These are phyloP conservation scores for Lichtheimia ornata DNA, from an alignment of 371 early-diverging fungal species.

Conservation along the genomic window DNA sequence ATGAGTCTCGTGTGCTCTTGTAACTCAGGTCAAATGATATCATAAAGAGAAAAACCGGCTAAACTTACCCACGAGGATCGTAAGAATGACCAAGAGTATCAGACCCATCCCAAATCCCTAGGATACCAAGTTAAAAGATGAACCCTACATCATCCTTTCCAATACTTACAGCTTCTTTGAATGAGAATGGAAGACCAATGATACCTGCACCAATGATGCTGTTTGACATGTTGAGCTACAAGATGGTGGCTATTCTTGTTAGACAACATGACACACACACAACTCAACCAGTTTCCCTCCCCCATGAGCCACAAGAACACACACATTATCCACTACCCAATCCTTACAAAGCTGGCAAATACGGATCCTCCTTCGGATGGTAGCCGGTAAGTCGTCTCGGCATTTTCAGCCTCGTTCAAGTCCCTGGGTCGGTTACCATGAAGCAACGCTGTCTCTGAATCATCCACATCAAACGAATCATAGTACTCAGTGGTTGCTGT, in stretches of 20 bases:
- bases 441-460: constrained; percentile 22
- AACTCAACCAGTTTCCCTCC: constrained; percentile 2
- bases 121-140: neutral
- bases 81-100: constrained; percentile 60
- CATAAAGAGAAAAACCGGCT: neutral
- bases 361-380: constrained; percentile 52
- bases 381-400: constrained; percentile 19
- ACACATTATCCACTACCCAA: constrained; percentile 10
- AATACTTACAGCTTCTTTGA: constrained; percentile 55
- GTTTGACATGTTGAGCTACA: constrained; percentile 74
- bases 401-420: constrained; percentile 1
- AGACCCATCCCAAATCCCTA: constrained; percentile 68
- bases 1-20: too few species aligned
- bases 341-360: constrained; percentile 48
- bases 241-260: constrained; percentile 26
- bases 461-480: constrained; percentile 42
- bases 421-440: neutral
- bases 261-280: constrained; percentile 4
- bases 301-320: constrained; percentile 5
- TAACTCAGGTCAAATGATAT: neutral
- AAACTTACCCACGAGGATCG: constrained; percentile 60
- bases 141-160: neutral
- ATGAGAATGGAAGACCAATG: constrained; percentile 66
- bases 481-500: constrained; percentile 21
- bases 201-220: constrained; percentile 80